Conservation (phyloP, 164 flowering plant species). For the Vitis cinerea region DNA sequence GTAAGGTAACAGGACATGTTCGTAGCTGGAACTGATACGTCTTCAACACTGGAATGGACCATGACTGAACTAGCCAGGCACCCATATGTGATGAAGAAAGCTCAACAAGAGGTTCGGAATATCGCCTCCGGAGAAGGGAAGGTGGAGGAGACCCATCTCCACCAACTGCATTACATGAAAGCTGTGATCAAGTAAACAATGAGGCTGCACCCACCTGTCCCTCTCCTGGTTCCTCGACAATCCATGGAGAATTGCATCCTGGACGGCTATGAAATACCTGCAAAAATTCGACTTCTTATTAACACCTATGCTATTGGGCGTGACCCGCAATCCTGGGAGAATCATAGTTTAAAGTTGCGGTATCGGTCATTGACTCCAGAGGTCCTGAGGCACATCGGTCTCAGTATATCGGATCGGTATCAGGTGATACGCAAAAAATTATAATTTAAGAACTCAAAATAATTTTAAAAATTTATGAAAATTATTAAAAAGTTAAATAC, state of each 20-base stretch:
- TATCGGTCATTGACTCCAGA: too few relatives aligned
- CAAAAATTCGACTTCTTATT: slow-evolving; percentile 37
- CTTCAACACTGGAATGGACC: slow-evolving; percentile 60
- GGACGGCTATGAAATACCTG: slow-evolving; percentile 41
- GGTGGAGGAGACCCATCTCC: slow-evolving; percentile 27
- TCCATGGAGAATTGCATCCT: slow-evolving; percentile 45
- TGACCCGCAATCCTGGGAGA: slow-evolving; percentile 35
- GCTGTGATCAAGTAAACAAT: slow-evolving; percentile 42
- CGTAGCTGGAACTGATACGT: slow-evolving; percentile 63
- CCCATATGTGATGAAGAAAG: slow-evolving; percentile 37
- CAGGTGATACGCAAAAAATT: too few relatives aligned
- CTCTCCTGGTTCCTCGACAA: slow-evolving; percentile 53
- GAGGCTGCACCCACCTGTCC: slow-evolving; percentile 46
- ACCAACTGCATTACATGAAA: slow-evolving; percentile 34
- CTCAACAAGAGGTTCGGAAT: slow-evolving; percentile 47
- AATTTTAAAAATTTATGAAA: too few relatives aligned
- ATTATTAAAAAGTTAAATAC: too few relatives aligned
- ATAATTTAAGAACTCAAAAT: too few relatives aligned
- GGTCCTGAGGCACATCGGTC: too few relatives aligned
- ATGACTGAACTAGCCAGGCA: slow-evolving; percentile 51
- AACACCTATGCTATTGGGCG: slow-evolving; percentile 48
- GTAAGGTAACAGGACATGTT: slow-evolving; percentile 51
- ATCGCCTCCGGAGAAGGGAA: slow-evolving; percentile 11
- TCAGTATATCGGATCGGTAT: too few relatives aligned
- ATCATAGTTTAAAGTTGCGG: background rate